Base-by-base conservation (phyloP, 495 filamentous ascomycete species). In the Aspergillus panamensis region DNA sequence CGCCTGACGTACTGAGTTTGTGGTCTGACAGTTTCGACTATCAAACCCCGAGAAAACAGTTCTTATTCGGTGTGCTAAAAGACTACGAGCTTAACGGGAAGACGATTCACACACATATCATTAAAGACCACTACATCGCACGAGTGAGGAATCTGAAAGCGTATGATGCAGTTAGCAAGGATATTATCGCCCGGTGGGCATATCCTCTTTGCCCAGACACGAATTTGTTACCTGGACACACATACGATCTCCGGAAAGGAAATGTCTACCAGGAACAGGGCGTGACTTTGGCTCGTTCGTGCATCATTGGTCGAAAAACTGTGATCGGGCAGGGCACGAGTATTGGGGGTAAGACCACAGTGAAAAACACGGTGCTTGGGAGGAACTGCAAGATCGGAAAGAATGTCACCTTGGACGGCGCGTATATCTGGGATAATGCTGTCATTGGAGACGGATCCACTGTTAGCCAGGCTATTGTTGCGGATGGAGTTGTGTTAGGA, bases 21-120 rank as follows among this genome's bases (percentile, higher is more conserved):
- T 99, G 94, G 90, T 92, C 91, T 7, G 94, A 99, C 67, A 95
- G 91, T 67, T 99, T 99, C 70, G 94, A 99, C 73, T 97, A 94
- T 73, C 88, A 96, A 66, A 78, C 88, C 4, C 89, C 94, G 8
- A 84, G 94, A 53, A 86, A 86, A 61, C 90, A 96, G 64, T 97
- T 96, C 64, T 69, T 99, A 25, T 86, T 90, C 61, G 91, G 91
- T 57, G 90, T 97, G 14, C 77, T 99, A 20, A 97, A 96, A 72
- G 94, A 99, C 66, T 95, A 88, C 70, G 94, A 99, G 69, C 80
- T 97, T 47, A 96, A 97, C 71, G 91, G 91, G 21, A 97, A 97
- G 77, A 91, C 91, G 6, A 88, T 99, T 30, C 90, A 96, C 67
- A 88, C 89, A n/a, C 84, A 96, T 59, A 86, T 98, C 55, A 73